Base-by-base conservation (phyloP, 2,329 filamentous ascomycete genomes). In the Fusarium sp. region DNA sequence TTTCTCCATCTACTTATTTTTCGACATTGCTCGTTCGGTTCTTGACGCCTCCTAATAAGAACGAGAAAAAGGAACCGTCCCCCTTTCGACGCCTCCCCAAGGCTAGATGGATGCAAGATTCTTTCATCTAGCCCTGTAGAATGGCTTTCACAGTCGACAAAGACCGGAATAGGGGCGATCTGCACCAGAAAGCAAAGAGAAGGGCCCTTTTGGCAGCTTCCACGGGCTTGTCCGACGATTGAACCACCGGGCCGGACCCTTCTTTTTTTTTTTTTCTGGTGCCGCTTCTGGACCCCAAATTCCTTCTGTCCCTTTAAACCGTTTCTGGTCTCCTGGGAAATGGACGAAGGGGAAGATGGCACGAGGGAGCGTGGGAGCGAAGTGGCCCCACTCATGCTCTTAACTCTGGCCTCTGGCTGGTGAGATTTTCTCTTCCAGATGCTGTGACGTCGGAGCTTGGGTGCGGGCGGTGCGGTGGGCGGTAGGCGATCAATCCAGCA, bases 391-490 rank as follows among this genome's bases (percentile, higher is more conserved):
- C 58, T 31, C 44, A 13, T 23, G 34, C n/a, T 23, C 29, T 13
- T n/a, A 13, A 27, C 20, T 38, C 29, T 51, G 23, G 49, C 14
- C 20, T 56, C 34, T 38, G 54, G 59, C 51, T 56, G 59, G 34
- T 57, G 40, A 57, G 29, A 57, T 57, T 57, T 51, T 25, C 27
- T 16, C 40, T 58, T 29, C 16, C 31, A 36, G 54, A 55, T 56
- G 68, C 62, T 61, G 68, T 72, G 69, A 72, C 69, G 69, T 72
- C 58, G 63, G 63, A 60, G 66, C 38, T 49, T 60, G 38, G 36
- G 36, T 40, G 50, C 51, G 61, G 56, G 55, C 56, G 56, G 59
- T 59, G 53, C 56, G 58, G 59, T 59, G 53, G 50, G 62, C 61
- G 56, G 55, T 53, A 50, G 55, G 55, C 40, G 40, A 25, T 63